phyloP scores from a whole-genome alignment of 1,284 basidiomycete species.

The Ustilago bromivora region DNA sequence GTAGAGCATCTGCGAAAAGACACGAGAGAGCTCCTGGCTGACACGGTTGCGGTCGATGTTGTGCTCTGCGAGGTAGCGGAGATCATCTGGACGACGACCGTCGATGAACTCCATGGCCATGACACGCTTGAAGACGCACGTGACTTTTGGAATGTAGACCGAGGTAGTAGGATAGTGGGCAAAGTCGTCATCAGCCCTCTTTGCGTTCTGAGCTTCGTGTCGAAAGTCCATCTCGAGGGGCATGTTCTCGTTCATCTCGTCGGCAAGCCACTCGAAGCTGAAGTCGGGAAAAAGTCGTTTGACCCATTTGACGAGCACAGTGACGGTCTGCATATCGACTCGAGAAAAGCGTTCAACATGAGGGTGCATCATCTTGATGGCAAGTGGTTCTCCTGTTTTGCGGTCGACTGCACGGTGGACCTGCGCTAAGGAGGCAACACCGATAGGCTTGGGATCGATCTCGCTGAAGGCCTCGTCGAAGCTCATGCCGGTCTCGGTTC shows the following conservation, averaged over 20 bases:
- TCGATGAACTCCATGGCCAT: constrained; percentile 92
- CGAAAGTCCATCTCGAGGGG: constrained; percentile 94
- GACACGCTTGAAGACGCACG: constrained; percentile 85
- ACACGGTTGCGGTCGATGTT: constrained; percentile 94
- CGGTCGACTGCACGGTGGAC: constrained; percentile 87
- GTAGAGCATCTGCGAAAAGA: constrained; percentile 97
- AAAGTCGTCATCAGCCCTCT: constrained; percentile 81
- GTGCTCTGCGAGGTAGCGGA: constrained; percentile 83
- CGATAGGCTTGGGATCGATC: constrained; percentile 90
- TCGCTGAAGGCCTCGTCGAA: constrained; percentile 73
- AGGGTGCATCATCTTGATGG: constrained; percentile 97
- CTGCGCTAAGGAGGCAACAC: constrained; percentile 92
- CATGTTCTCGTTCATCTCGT: constrained; percentile 75
- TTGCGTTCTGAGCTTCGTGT: constrained; percentile 89
- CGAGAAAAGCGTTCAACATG: constrained; percentile 91
- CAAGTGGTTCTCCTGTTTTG: constrained; percentile 74
- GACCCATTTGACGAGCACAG: constrained; percentile 78
- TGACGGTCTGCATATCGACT: constrained; percentile 79
- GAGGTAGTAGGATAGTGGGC: constrained; percentile 72
- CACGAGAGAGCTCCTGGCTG: constrained; percentile 78
- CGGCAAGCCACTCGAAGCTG: constrained; percentile 73
- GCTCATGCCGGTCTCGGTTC: constrained; percentile 63
- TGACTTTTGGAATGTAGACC: constrained; percentile 89
- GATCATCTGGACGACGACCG: constrained; percentile 89
- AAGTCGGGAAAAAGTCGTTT: constrained; percentile 85